Base-by-base conservation (phyloP, 352 stramenopile species). In the Thraustochytrium sp. region DNA sequence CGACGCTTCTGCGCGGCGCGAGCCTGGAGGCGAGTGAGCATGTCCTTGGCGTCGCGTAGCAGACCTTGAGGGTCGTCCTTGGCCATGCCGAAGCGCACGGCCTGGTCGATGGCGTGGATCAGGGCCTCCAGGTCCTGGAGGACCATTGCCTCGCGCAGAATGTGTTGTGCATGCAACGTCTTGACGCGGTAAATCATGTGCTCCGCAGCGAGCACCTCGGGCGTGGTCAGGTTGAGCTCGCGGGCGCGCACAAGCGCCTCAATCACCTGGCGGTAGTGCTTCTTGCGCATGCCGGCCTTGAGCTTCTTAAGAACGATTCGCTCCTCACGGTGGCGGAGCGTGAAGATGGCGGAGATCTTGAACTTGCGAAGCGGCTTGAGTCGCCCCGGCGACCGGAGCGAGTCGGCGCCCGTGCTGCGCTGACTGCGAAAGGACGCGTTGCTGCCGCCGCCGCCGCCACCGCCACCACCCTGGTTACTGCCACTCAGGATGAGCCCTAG, bases 31-130 rank as follows among this genome's bases (percentile, higher is more conserved):
- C 23, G 29, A 2, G 44, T 13, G 21, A 46, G 40, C 68, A 80
- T 61, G 8, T 80, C 68, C 34, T 72, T 46, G 0, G 68, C 68
- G 23, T 80, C 34, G 31, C 53, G 48, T 26, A 80, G n/a, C 0
- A 80, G 68, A 2, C 68, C 68, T 80, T 80, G 68, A 16, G 68
- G 40, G 51, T 80, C 68, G n/a, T 80, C 68, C 40, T 49, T 72
- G 13, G 16, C 59, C 68, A 80, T 80, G 18, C 68, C 68, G 26
- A 80, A 80, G 0, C 46, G 31, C 16, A 63, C 26, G 5, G 68
- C 68, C 18, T 80, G 31, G 31, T 72, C 53, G 9, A 80, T 80
- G 37, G 68, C 48, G 2, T 80, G n/a, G n/a, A 21, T 51, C 4
- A 80, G 68, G 9, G 68, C 8, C 26, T 80, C 68, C 5, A 80